phyloP scores from a whole-genome alignment of 257 asterid genomes.

The Solanum chaucha region DNA sequence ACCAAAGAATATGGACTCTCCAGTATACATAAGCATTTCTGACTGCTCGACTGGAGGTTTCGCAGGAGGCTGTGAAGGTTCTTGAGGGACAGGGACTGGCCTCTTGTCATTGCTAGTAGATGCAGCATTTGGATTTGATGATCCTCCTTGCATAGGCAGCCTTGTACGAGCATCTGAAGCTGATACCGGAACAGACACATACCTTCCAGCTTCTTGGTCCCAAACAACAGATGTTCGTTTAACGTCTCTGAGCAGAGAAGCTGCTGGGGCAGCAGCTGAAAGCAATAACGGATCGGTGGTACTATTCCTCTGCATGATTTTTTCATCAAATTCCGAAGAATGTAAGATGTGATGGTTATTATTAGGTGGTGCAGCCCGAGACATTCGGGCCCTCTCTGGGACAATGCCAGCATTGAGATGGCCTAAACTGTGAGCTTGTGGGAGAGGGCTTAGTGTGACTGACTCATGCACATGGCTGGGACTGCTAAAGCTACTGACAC shows the following conservation, averaged over 20 bases:
- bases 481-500: slow-evolving; percentile 87
- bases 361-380: slow-evolving; percentile 16
- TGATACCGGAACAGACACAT: slow-evolving; percentile 64
- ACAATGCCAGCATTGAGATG: slow-evolving; percentile 14
- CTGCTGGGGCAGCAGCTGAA: slow-evolving; percentile 33
- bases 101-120: slow-evolving; percentile 31
- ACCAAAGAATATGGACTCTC: slow-evolving; percentile 88
- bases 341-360: slow-evolving; percentile 22
- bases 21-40: slow-evolving; percentile 60
- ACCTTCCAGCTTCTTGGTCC: slow-evolving; percentile 98
- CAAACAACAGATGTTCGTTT: slow-evolving; percentile 92
- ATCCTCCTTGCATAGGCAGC: slow-evolving; percentile 21
- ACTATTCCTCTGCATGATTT: slow-evolving; percentile 35
- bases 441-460: slow-evolving; percentile 82
- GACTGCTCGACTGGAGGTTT: slow-evolving; percentile 37
- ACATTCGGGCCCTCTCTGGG: slow-evolving; percentile 20
- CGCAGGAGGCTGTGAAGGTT: slow-evolving; percentile 20
- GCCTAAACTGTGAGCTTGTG: slow-evolving; percentile 37
- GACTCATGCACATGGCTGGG: slow-evolving; percentile 74
- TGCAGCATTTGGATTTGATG: slow-evolving; percentile 15
- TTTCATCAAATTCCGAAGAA: slow-evolving; percentile 42
- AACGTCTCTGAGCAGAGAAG: slow-evolving; percentile 58
- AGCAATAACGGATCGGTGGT: slow-evolving; percentile 30
- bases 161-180: slow-evolving; percentile 53
- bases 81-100: slow-evolving; percentile 18